A percentile compares a stretch with the other conserved stretches of the same genome.
These are phyloP conservation scores for Glaciozyma antarctica DNA, from an alignment of 768 basidiomycete species.

Conservation along the genomic window DNA sequence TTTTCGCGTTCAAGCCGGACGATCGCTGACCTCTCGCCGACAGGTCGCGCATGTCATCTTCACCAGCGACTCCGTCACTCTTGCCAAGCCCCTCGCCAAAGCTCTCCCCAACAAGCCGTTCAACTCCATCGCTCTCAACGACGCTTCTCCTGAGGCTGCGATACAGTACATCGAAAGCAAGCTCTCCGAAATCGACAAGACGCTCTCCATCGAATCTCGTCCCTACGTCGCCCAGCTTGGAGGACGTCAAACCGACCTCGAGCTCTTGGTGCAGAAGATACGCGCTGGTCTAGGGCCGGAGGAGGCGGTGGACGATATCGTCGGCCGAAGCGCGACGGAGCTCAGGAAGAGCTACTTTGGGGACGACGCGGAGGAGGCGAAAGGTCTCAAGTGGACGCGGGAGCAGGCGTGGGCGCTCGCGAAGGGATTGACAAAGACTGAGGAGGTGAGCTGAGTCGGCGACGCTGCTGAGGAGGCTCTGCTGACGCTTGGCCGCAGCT, in stretches of 20 bases:
- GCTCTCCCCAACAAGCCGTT: constrained; percentile 79
- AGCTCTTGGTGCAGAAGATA: constrained; percentile 42
- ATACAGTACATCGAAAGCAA: constrained; percentile 73
- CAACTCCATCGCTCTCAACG: constrained; percentile 64
- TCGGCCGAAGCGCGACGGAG: constrained; percentile 66
- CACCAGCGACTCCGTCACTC: constrained; percentile 79
- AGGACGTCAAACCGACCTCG: constrained; percentile 81
- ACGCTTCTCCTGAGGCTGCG: constrained; percentile 73
- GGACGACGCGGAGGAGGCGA: constrained; percentile 81
- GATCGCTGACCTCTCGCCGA: not conserved
- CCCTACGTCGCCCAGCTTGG: constrained; percentile 65
- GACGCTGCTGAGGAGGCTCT: not conserved
- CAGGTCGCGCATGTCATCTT: constrained; percentile 88
- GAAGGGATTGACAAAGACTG: constrained; percentile 57
- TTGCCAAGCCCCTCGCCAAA: constrained; percentile 71
- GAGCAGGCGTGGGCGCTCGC: constrained; percentile 83
- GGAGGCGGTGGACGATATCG: constrained; percentile 54
- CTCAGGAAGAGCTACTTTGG: constrained; percentile 86
- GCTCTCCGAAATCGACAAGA: constrained; percentile 33
- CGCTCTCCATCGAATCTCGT: constrained; percentile 52
- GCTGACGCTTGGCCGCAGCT: constrained; percentile 47
- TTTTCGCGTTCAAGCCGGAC: too few species aligned
- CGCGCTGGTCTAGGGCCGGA: constrained; percentile 21
- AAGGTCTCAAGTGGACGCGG: constrained; percentile 67
- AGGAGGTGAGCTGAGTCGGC: constrained; percentile 40